Base-by-base conservation (phyloP, 345 rosid genomes). In the Eucalyptus pumila region DNA sequence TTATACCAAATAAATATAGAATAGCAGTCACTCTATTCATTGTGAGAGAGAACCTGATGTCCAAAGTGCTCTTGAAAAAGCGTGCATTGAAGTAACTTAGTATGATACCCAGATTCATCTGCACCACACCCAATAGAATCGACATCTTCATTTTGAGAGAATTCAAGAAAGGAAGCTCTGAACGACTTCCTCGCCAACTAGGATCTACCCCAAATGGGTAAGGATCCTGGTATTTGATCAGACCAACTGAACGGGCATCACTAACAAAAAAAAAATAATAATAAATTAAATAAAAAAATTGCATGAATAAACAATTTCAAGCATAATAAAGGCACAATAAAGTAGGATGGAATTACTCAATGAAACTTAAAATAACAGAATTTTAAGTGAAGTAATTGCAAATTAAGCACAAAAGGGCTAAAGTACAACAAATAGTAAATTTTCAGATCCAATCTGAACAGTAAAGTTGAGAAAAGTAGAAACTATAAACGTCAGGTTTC, bases 81-180 rank as follows among this genome's bases (percentile, higher is more conserved):
- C 91, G 97, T 86, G 99, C 99, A 91, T 97, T 94, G 89, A 97
- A 97, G 92, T 95, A 97, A 94, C 99, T 96, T 92, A 96, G 87
- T 87, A 96, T 60, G 90, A 97, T 92, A 88, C 99, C 99, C 51
- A 96, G 90, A 91, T 97, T 97, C 99, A 97, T 97, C 93, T 97
- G 99, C 48, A 94, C 94, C 89, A 97, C 94, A 87, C 99, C 99
- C 72, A 97, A 91, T 87, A 97, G 92, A 91, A 97, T 96, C 67
- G 99, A 97, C 99, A 97, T 96, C 95, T 97, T 97, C 99, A 96
- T 97, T 92, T 97, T 97, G 45, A 97, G 96, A 91, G 99, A 97
- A 93, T 96, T 97, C 89, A 97, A 85, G 93, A 96, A 97, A 51
- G 99, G 99, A 91, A 97, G 92, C 91, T 97, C 99, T 45, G 99